Evolutionary conservation across 495 filamentous ascomycete genomes (phyloP), one percentile per base, ranked within the genome.

Genomic region (Penicillium simplicissimum): DNA sequence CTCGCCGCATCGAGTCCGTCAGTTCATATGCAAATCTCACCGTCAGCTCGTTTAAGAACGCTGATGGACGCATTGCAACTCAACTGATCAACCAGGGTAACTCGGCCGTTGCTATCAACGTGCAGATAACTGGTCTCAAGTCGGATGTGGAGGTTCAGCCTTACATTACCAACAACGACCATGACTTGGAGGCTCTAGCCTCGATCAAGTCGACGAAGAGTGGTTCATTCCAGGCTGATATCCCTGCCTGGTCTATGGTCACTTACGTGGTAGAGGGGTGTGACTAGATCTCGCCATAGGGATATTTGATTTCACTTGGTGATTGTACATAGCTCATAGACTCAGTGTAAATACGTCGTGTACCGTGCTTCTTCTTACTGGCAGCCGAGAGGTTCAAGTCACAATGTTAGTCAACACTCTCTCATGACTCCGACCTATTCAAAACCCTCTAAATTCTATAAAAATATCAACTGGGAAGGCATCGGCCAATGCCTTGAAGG

Each of bases 401-500:
- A 28, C 9, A 48, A n/a, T 23, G 8, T 10, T 19, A 25, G 23
- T 54, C 9, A 23, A n/a, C 23, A 17, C 28, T 2, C 7, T n/a
- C 23, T 45, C 23, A 14, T 31, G 4, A 57, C 0, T 21, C 34
- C 7, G 8, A 67, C 1, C 11, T 8, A 13, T 34, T 53, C n/a
- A 37, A 34, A 17, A 8, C 2, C 15, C 48, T 43, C 9, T 11
- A n/a, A 42, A n/a, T 11, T n/a, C 0, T 5, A 25, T 33, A 40
- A 90, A 86, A 11, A 90, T 65, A 9, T 78, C 61, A 60, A 90
- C 61, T 4, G 84, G 84, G 62, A 90, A 87, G 36, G 73, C 69
- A 66, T 84, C 77, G 5, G 87, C 88, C 66, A 92, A 79, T 0
- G 78, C 81, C 66, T 87, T 76, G 70, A 84, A 91, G 0, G 84